A percentile compares a stretch with the other conserved stretches of the same genome.
Conservation (phyloP, 768 basidiomycete species). For the Tubosaeta sp. region DNA sequence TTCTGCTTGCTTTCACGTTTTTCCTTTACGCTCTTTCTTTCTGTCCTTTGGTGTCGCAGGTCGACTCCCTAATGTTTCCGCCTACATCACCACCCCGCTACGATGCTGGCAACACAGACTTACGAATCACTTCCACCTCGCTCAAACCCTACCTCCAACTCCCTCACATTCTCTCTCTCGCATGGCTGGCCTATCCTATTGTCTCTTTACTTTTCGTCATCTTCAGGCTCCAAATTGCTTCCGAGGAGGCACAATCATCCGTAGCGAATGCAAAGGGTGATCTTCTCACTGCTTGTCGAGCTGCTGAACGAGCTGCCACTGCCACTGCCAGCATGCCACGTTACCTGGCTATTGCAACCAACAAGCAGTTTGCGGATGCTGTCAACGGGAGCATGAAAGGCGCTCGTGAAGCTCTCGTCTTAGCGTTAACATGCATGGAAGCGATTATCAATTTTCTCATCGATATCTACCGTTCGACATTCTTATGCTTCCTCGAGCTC, state of each 20-base stretch:
- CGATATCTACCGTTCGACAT: constrained; percentile 87
- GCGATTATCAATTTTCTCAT: constrained; percentile 88
- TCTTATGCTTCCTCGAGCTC: constrained; percentile 91
- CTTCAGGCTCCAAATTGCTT: constrained; percentile 74
- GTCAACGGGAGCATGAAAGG: constrained; percentile 77
- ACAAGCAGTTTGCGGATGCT: constrained; percentile 70
- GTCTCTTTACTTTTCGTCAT: constrained; percentile 85
- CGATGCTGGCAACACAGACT: constrained; percentile 45
- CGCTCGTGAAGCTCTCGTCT: constrained; percentile 66
- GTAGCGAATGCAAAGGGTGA: constrained; percentile 67
- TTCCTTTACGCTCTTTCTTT: constrained; percentile 9
- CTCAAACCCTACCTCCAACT: constrained; percentile 84
- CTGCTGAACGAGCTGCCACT: constrained; percentile 79
- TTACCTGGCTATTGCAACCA: constrained; percentile 82
- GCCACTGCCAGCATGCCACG: constrained; percentile 82
- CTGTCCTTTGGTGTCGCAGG: constrained; percentile 32
- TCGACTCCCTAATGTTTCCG: constrained; percentile 32
- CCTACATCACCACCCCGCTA: constrained; percentile 48
- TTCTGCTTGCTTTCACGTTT: constrained; percentile 9
- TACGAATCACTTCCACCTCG: constrained; percentile 25
- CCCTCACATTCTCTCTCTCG: constrained; percentile 75
- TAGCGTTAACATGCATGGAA: constrained; percentile 81
- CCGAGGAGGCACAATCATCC: constrained; percentile 61
- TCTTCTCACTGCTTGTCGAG: constrained; percentile 79
- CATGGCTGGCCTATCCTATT: constrained; percentile 90